These are phyloP conservation scores for Rosa lucieae DNA, from an alignment of 306 rosid species.

Conservation along the genomic window DNA sequence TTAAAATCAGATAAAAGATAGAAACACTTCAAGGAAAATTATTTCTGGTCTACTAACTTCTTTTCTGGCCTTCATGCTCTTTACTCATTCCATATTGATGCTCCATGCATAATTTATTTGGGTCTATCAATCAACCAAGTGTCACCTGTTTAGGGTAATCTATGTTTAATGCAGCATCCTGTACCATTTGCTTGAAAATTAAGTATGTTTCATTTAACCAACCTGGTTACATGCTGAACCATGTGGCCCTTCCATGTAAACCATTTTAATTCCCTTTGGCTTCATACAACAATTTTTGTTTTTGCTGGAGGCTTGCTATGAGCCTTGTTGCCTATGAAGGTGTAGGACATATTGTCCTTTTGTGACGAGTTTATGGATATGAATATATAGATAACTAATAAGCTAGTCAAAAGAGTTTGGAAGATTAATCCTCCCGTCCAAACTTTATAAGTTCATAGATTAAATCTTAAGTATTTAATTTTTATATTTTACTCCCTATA, in stretches of 20 bases:
- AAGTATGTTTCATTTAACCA: not conserved
- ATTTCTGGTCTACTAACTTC: not conserved
- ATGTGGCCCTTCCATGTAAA: not conserved
- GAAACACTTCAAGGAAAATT: not conserved
- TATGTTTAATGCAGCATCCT: not conserved
- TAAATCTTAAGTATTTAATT: not conserved
- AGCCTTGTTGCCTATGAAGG: not conserved
- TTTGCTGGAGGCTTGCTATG: not conserved
- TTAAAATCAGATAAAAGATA: not conserved
- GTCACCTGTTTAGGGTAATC: not conserved
- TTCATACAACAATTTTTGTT: not conserved
- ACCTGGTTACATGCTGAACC: not conserved
- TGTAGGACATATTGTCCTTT: not conserved
- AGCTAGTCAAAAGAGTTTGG: not conserved
- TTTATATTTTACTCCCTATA: not conserved
- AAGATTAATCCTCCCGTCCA: not conserved
- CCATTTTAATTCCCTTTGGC: no score
- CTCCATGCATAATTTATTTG: not conserved
- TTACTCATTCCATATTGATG: not conserved
- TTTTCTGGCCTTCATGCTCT: not conserved
- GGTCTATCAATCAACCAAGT: not conserved
- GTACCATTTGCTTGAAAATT: not conserved
- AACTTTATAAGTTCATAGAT: not conserved
- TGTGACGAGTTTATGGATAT: not conserved
- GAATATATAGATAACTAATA: not conserved